Conservation (phyloP, 305 asterid species). For the Fraxinus latifolia region DNA sequence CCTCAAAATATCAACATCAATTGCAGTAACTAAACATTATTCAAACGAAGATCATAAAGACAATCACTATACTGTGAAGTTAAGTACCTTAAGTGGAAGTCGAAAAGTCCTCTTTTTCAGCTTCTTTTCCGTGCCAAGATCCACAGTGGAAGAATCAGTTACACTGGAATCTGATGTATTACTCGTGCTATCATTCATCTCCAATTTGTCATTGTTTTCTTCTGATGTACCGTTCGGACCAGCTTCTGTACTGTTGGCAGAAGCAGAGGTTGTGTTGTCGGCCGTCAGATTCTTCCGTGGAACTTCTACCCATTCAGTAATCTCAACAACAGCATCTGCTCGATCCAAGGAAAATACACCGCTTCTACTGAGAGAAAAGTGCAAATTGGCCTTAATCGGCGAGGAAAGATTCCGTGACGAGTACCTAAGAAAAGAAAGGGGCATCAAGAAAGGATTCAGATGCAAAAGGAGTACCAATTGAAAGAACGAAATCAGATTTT, state of each 20-base stretch:
- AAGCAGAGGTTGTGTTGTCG: slow-evolving; percentile 70
- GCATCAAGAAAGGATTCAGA: slow-evolving; percentile 11
- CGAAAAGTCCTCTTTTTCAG: slow-evolving; percentile 87
- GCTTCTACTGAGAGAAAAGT: slow-evolving; percentile 95
- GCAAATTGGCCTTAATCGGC: slow-evolving; percentile 89
- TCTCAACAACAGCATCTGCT: slow-evolving; percentile 88
- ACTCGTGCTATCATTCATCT: slow-evolving; percentile 35
- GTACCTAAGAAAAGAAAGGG: slow-evolving; percentile 52
- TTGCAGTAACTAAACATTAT: slow-evolving; percentile 12
- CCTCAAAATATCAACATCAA: slow-evolving; percentile 2
- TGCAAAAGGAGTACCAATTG: slow-evolving; percentile 13
- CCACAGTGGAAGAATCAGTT: slow-evolving; percentile 47
- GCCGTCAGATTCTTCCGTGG: slow-evolving; percentile 77
- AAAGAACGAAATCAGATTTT: slow-evolving; percentile 18
- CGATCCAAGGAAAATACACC: slow-evolving; percentile 82
- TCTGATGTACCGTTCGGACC: slow-evolving; percentile 46
- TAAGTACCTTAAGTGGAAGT: slow-evolving; percentile 73
- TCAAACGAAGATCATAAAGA: background rate
- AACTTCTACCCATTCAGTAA: slow-evolving; percentile 97
- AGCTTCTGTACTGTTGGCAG: slow-evolving; percentile 55
- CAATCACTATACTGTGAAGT: background rate
- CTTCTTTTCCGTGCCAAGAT: slow-evolving; percentile 77
- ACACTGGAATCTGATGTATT: slow-evolving; percentile 42
- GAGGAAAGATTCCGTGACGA: slow-evolving; percentile 84
- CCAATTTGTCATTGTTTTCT: slow-evolving; percentile 53